A percentile compares a stretch with the other conserved stretches of the same genome.
Evolutionary conservation across 768 basidiomycete genomes (phyloP).

Genomic region (Podaxis sp.): DNA sequence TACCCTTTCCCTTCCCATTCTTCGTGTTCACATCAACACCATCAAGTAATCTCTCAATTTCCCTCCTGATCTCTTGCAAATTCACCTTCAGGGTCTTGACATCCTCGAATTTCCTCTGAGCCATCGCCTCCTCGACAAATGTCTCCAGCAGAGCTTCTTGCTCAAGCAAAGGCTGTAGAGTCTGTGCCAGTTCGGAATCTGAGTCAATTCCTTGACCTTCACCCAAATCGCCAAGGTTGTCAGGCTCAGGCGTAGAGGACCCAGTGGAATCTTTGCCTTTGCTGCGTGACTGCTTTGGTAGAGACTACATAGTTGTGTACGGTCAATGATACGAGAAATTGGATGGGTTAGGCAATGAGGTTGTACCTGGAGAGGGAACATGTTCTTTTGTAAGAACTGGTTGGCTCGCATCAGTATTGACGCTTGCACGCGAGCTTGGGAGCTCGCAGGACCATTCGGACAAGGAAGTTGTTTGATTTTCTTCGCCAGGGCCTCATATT

Average conservation of each 20-base stretch:
- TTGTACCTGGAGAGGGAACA: slow-evolving; percentile 80
- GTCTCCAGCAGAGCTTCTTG: slow-evolving; percentile 91
- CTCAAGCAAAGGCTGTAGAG: slow-evolving; percentile 86
- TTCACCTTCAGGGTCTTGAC: slow-evolving; percentile 80
- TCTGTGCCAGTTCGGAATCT: slow-evolving; percentile 68
- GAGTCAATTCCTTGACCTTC: slow-evolving; percentile 44
- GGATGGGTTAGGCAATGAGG: background rate
- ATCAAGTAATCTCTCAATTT: slow-evolving; percentile 71
- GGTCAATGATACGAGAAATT: background rate
- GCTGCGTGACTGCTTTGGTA: slow-evolving; percentile 48
- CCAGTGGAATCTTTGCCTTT: slow-evolving; percentile 17
- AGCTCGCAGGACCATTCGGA: slow-evolving; percentile 57
- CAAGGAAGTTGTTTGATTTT: slow-evolving; percentile 76
- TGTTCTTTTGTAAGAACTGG: slow-evolving; percentile 83
- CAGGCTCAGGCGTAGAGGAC: slow-evolving; percentile 13
- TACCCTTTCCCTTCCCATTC: slow-evolving; percentile 4
- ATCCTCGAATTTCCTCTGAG: slow-evolving; percentile 94
- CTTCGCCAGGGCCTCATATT: slow-evolving; percentile 88
- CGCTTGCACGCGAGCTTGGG: slow-evolving; percentile 81
- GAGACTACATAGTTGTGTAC: slow-evolving; percentile 30
- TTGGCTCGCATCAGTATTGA: slow-evolving; percentile 79
- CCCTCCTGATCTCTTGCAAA: slow-evolving; percentile 77
- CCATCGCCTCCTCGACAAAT: slow-evolving; percentile 88
- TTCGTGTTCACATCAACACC: slow-evolving; percentile 19
- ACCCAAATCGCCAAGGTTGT: slow-evolving; percentile 18